A percentile compares a stretch with the other conserved stretches of the same genome.
Conservation (phyloP, 345 rosid species). For the Camelina hispida region DNA sequence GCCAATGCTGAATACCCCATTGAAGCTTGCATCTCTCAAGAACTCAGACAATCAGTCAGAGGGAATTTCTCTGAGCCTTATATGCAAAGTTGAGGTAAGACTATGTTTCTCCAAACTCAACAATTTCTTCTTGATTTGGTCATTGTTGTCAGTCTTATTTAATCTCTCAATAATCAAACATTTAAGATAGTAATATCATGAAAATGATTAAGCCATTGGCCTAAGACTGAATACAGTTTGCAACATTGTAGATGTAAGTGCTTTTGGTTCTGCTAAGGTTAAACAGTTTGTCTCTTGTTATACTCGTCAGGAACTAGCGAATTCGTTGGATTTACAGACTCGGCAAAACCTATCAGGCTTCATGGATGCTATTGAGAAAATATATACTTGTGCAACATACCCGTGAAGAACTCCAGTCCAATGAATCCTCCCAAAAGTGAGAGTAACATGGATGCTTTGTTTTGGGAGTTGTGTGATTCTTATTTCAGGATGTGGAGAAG, state of each 20-base stretch:
- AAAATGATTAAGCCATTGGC: too few relatives aligned
- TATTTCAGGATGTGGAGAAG: too few relatives aligned
- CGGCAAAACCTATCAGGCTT: constrained; percentile 38
- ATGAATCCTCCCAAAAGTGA: constrained; percentile 29
- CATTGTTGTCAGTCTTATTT: too few relatives aligned
- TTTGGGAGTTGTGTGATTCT: too few relatives aligned
- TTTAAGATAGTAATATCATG: too few relatives aligned
- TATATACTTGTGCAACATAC: constrained; percentile 40
- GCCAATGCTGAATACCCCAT: constrained; percentile 54
- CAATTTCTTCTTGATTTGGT: background rate
- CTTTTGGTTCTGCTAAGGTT: background rate
- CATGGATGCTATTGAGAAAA: constrained; percentile 42
- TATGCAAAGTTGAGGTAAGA: constrained; percentile 72
- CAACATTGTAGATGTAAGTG: too few relatives aligned
- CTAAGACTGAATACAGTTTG: too few relatives aligned
- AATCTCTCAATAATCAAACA: too few relatives aligned
- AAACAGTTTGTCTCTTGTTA: background rate
- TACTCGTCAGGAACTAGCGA: constrained; percentile 37
- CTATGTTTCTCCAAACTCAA: background rate
- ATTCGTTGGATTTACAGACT: constrained; percentile 39
- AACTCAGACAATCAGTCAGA: constrained; percentile 51
- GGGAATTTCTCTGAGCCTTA: constrained; percentile 59
- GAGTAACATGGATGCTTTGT: too few relatives aligned
- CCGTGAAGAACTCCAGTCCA: constrained; percentile 35
- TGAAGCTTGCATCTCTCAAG: constrained; percentile 49